Evolutionary conservation across 2,329 filamentous ascomycete genomes (phyloP).

Genomic region (Podosphaera fusca): DNA sequence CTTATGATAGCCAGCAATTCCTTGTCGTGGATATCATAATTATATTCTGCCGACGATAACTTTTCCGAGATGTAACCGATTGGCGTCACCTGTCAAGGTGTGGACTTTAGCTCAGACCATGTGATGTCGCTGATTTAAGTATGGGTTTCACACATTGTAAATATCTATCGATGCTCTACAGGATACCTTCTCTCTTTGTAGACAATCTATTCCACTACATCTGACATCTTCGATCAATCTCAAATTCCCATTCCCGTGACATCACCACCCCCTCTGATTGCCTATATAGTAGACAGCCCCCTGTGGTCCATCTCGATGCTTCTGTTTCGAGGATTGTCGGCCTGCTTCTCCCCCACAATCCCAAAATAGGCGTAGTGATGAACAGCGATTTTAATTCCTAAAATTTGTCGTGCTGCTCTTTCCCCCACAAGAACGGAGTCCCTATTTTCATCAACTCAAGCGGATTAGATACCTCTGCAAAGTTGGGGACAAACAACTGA

Average conservation of each 20-base stretch:
- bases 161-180: too few species aligned
- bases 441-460: neutral
- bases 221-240: too few species aligned
- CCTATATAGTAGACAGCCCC: neutral
- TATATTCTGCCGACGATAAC: slow-evolving; percentile 9
- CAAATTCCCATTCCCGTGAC: neutral
- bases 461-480: neutral
- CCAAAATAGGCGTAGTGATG: neutral
- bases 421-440: neutral
- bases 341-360: neutral
- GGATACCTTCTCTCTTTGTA: too few species aligned
- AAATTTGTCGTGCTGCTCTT: neutral
- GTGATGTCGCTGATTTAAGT: neutral
- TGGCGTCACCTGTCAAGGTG: too few species aligned
- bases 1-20: slow-evolving; percentile 14
- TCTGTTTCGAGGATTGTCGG: too few species aligned
- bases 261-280: neutral
- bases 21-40: slow-evolving; percentile 16
- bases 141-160: too few species aligned
- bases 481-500: neutral
- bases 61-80: slow-evolving; percentile 12
- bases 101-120: neutral
- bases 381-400: neutral
- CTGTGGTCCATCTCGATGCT: neutral
- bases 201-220: too few species aligned